Percentiles rank a stretch among this genome's conserved stretches.
phyloP scores from a whole-genome alignment of 2,329 filamentous ascomycete species.

The Paraphoma chrysanthemicola region DNA sequence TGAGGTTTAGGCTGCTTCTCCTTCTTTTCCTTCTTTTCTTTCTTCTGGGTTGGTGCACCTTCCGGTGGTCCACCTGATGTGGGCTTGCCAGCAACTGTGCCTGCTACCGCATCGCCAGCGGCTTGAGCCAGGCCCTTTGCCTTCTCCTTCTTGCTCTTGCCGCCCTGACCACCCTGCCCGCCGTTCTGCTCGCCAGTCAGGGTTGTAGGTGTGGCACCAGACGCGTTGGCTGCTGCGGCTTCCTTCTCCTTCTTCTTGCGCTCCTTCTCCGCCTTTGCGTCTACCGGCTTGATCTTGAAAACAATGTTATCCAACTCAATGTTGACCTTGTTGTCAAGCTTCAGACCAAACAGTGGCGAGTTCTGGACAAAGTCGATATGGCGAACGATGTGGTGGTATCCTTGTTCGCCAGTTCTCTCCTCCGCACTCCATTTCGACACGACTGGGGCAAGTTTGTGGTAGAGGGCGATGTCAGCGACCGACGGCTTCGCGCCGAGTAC shows the following conservation, averaged over 20 bases:
- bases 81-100: slow-evolving; percentile 53
- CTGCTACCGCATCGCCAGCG: slow-evolving; percentile 58
- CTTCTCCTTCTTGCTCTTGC: slow-evolving; percentile 55
- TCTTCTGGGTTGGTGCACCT: slow-evolving; percentile 61
- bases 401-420: slow-evolving; percentile 87
- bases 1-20: slow-evolving; percentile 81
- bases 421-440: slow-evolving; percentile 83
- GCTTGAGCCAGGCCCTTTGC: slow-evolving; percentile 62
- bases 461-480: slow-evolving; percentile 83
- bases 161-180: slow-evolving; percentile 46
- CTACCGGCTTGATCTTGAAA: slow-evolving; percentile 86
- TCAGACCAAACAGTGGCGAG: slow-evolving; percentile 72
- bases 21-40: slow-evolving; percentile 92
- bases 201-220: slow-evolving; percentile 52
- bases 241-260: slow-evolving; percentile 96
- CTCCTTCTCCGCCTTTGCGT: slow-evolving; percentile 95
- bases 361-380: slow-evolving; percentile 96
- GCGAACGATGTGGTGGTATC: slow-evolving; percentile 89
- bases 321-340: slow-evolving; percentile 76
- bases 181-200: slow-evolving; percentile 34
- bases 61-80: slow-evolving; percentile 41
- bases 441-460: slow-evolving; percentile 76
- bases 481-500: slow-evolving; percentile 89
- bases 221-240: slow-evolving; percentile 59
- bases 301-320: slow-evolving; percentile 82